Evolutionary conservation across 306 rosid species (phyloP).

Genomic region (Gastrolobium bilobum): DNA sequence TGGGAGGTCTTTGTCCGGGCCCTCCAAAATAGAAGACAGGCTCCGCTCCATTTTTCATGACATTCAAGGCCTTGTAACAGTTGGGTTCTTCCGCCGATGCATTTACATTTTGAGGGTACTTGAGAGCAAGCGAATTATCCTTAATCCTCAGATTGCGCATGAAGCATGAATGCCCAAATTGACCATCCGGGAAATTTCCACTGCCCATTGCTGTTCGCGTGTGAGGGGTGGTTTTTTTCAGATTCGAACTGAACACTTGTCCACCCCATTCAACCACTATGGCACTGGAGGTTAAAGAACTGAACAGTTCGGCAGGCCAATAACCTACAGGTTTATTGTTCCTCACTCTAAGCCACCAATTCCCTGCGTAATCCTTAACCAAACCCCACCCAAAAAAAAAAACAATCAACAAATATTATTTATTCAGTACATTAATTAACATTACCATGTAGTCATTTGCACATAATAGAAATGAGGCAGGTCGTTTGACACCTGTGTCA

Average conservation of each 20-base stretch:
- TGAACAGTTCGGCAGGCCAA: conserved; percentile 57
- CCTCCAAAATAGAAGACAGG: conserved; percentile 74
- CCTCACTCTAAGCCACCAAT: conserved; percentile 69
- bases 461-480: too few relatives aligned
- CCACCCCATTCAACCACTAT: conserved; percentile 77
- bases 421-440: not conserved
- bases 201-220: conserved; percentile 77
- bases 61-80: conserved; percentile 57
- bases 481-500: too few relatives aligned
- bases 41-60: conserved; percentile 23
- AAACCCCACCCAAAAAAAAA: not conserved
- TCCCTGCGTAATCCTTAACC: conserved; percentile 53
- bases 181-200: conserved; percentile 49
- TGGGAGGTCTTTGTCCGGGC: conserved; percentile 53
- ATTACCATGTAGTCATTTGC: not conserved
- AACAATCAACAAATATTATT: not conserved
- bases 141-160: conserved; percentile 50
- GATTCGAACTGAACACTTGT: conserved; percentile 59
- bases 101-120: conserved; percentile 57
- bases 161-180: conserved; percentile 47
- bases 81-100: conserved; percentile 44
- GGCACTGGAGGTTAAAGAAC: conserved; percentile 46
- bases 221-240: conserved; percentile 60
- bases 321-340: conserved; percentile 53
- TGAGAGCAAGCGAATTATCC: conserved; percentile 58